Evolutionary conservation across 2,329 filamentous ascomycete species (phyloP).

Genomic region (Rhexocercosporidium sp.): DNA sequence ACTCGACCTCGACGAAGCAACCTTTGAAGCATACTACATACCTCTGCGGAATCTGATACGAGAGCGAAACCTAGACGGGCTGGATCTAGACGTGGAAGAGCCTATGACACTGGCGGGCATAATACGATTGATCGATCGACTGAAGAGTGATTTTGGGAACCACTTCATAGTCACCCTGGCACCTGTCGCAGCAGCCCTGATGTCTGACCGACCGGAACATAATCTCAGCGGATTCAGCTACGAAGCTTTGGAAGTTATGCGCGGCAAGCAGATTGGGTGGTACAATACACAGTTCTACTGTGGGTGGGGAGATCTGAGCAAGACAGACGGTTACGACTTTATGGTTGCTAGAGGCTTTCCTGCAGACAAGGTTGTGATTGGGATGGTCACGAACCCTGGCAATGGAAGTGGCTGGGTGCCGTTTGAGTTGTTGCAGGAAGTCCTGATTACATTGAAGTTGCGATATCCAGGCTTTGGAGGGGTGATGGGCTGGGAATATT

Average conservation of each 20-base stretch:
- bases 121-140: slow-evolving; percentile 68
- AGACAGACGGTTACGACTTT: slow-evolving; percentile 55
- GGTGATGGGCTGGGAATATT: slow-evolving; percentile 96
- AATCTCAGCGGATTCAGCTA: slow-evolving; percentile 87
- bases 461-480: slow-evolving; percentile 77
- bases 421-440: slow-evolving; percentile 59
- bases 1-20: slow-evolving; percentile 58
- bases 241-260: slow-evolving; percentile 70
- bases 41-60: slow-evolving; percentile 71
- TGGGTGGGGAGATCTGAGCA: slow-evolving; percentile 63
- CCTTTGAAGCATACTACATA: slow-evolving; percentile 76
- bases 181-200: slow-evolving; percentile 77
- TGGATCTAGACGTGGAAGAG: slow-evolving; percentile 85
- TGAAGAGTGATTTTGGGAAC: slow-evolving; percentile 71
- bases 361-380: slow-evolving; percentile 75
- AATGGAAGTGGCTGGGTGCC: slow-evolving; percentile 74
- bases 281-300: slow-evolving; percentile 96
- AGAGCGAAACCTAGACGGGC: slow-evolving; percentile 65
- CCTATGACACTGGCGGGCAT: slow-evolving; percentile 69
- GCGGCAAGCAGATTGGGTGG: slow-evolving; percentile 73
- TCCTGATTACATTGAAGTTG: slow-evolving; percentile 61
- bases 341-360: slow-evolving; percentile 71
- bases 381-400: slow-evolving; percentile 77
- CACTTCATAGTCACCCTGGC: slow-evolving; percentile 80
- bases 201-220: slow-evolving; percentile 57